Conservation (phyloP, 1,284 basidiomycete genomes). For the Bjerkandera adusta region DNA sequence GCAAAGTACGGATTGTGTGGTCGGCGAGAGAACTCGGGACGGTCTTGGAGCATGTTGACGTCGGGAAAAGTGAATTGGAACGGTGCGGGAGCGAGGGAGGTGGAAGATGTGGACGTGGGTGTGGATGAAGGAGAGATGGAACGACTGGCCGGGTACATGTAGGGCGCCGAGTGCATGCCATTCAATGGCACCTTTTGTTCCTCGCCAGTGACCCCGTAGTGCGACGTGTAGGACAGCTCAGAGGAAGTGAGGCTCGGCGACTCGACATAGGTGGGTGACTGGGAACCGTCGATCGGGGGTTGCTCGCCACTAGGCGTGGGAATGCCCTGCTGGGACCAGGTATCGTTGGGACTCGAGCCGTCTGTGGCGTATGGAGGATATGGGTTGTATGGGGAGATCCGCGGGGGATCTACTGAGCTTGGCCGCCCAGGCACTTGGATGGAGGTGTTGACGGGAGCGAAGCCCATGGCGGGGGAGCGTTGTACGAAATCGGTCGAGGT, state of each 20-base stretch:
- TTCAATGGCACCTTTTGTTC: constrained; percentile 56
- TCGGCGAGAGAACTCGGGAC: constrained; percentile 57
- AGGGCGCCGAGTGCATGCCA: constrained; percentile 53
- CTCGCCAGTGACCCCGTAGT: constrained; percentile 51
- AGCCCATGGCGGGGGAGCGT: constrained; percentile 49
- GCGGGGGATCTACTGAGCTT: constrained; percentile 37
- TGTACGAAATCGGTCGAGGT: constrained; percentile 37
- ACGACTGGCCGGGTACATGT: constrained; percentile 65
- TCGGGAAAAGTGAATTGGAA: constrained; percentile 65
- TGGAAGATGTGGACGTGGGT: constrained; percentile 62
- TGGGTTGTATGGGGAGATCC: constrained; percentile 49
- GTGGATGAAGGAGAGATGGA: constrained; percentile 72
- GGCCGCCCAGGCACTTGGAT: constrained; percentile 36
- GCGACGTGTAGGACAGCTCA: constrained; percentile 51
- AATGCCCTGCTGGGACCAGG: constrained; percentile 46
- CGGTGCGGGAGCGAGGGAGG: constrained; percentile 58
- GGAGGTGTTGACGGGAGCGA: constrained; percentile 38
- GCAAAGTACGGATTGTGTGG: constrained; percentile 36
- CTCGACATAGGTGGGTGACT: constrained; percentile 53
- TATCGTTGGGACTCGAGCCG: constrained; percentile 38
- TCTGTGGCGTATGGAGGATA: constrained; percentile 52
- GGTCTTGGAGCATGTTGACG: constrained; percentile 47
- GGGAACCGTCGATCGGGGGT: constrained; percentile 39
- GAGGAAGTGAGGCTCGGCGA: constrained; percentile 59
- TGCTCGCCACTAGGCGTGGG: constrained; percentile 44